Evolutionary conservation across 139 green algal species (phyloP), one percentile per base, ranked within the genome.

Genomic region (Micromonas commoda): DNA sequence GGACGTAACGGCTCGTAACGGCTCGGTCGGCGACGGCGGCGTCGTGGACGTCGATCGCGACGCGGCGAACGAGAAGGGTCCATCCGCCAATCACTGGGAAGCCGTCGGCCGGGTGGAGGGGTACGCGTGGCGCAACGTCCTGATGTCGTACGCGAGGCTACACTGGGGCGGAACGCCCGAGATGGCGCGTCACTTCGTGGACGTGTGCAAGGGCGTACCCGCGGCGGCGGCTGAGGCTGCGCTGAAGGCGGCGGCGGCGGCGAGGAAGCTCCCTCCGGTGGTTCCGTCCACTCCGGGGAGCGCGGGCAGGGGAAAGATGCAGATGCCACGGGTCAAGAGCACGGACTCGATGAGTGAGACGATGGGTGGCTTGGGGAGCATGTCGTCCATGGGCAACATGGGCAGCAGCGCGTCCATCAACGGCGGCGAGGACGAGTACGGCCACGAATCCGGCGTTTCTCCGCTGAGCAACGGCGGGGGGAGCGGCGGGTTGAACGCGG

Each of bases 71-170:
- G 45, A 57, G 45, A 57, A 9, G 45, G 45, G 45, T 9, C 9
- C 45, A 16, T 16, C 45, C 45, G 45, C 45, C 9, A 16, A 57
- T 16, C 9, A 16, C 9, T 57, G 45, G 45, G 9, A 57, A 16
- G 9, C 45, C 45, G 16, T 57, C 45, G 45, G 45, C 9, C 45
- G 45, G 9, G 45, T 57, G 9, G 91, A 96, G 71, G 92, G 92
- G 3, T 97, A 92, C 81, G 85, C 80, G 3, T 65, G 54, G 45
- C 76, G 80, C 3, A 89, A 87, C 61, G 90, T 94, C 29, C 82
- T 97, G 52, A 92, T 82, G n/a, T 91, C 83, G 64, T 92, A 91
- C 63, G 86, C 95, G n/a, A 90, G 96, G 77, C 79, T 97, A 57
- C 90, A 96, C 82, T 96, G 94, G 85, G 87, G 84, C 37, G 88